A percentile compares a stretch with the other conserved stretches of the same genome.
Conservation (phyloP, 257 asterid species). For the Cinchona pubescens region DNA sequence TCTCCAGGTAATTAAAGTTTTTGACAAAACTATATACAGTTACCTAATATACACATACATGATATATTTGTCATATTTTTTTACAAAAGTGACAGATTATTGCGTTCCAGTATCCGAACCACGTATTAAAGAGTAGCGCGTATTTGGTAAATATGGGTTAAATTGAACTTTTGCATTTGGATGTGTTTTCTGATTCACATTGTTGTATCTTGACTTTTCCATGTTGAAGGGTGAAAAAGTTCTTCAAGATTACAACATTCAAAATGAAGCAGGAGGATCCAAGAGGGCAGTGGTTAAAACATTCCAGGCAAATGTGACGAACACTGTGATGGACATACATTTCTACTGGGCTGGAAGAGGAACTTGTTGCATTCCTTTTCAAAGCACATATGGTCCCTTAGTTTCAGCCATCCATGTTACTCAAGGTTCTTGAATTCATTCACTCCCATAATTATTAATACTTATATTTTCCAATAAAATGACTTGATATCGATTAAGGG, state of each 20-base stretch:
- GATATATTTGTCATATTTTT: too few species aligned
- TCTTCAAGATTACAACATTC: slow-evolving; percentile 47
- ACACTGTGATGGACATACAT: slow-evolving; percentile 52
- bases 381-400: slow-evolving; percentile 62
- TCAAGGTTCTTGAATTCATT: slow-evolving; percentile 36
- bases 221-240: slow-evolving; percentile 45
- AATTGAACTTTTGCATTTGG: neutral
- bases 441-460: neutral
- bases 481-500: neutral
- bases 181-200: neutral
- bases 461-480: neutral
- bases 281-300: slow-evolving; percentile 44
- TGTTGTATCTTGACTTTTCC: neutral
- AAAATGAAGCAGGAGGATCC: slow-evolving; percentile 53
- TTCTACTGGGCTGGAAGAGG: slow-evolving; percentile 64
- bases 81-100: too few species aligned
- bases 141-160: too few species aligned
- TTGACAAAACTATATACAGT: too few species aligned
- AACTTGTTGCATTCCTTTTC: slow-evolving; percentile 62
- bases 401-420: slow-evolving; percentile 53
- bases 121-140: too few species aligned
- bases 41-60: too few species aligned
- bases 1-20: slow-evolving; percentile 39
- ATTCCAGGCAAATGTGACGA: slow-evolving; percentile 49
- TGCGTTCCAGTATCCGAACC: too few species aligned